Evolutionary conservation across 768 basidiomycete species (phyloP), one percentile per base, ranked within the genome.

Genomic region (Tulasnella sp.): DNA sequence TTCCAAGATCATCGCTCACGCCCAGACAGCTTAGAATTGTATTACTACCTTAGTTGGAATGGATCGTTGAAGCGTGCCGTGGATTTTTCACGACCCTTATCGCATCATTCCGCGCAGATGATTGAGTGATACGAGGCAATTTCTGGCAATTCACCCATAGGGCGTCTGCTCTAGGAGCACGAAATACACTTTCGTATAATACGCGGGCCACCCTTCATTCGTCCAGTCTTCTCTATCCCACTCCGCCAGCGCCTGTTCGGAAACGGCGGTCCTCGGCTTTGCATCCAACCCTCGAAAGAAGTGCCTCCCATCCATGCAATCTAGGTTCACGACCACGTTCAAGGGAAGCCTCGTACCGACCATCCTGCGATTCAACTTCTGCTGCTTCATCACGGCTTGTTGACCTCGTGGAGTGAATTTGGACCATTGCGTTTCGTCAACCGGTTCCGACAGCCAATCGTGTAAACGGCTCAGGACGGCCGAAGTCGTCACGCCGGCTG

Each of bases 1-100:
- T 11, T 67, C 79, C 42, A 79, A 79, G 69, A 79, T 79, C 18
- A 70, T 79, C 29, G 79, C 76, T 20, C 79, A 79, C 51, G 76
- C 79, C 6, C 76, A 79, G 29, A 18, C 71, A 4, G 40, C 78
- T n/a, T 75, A 55, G 46, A 55, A 44, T 5, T 74, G 29, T 48
- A 74, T 35, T 48, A 74, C 61, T 67, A 29, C 61, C 26, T 67
- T 29, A 11, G 61, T 67, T 35, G 61, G 26, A 67, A 67, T 67
- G 26, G 5, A 67, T 32, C 2, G 32, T 67, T 32, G 61, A 67
- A 35, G 51, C 51, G 51, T 51, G 51, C 51, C n/a, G 51, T 51
- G n/a, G 51, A 51, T n/a, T n/a, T 51, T 51, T 51, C 16, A 44
- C 44, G 44, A 44, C 44, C 44, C 44, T 44, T 44, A 44, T 44